These are phyloP conservation scores for Trametes cingulata DNA, from an alignment of 768 basidiomycete species.

Conservation along the genomic window DNA sequence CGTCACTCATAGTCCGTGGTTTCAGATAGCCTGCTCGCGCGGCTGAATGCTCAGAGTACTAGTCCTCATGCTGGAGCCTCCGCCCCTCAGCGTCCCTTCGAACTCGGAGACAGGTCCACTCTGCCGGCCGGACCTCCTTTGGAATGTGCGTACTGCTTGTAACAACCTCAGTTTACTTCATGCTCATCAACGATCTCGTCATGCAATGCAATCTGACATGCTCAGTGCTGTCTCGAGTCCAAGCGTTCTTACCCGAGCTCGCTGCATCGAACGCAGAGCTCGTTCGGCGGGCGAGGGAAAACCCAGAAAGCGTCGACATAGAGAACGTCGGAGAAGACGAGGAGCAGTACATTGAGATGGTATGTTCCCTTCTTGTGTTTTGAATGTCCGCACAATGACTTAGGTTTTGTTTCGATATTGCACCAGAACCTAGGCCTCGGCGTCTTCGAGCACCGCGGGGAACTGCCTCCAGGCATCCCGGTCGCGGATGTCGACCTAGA, in stretches of 20 bases:
- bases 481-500: conserved; percentile 16
- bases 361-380: background rate
- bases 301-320: conserved; percentile 67
- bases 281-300: conserved; percentile 42
- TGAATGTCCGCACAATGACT: background rate
- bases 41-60: background rate
- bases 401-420: background rate
- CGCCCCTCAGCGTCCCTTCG: conserved; percentile 25
- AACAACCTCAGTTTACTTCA: background rate
- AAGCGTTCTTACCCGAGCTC: conserved; percentile 66
- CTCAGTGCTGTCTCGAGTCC: conserved; percentile 65
- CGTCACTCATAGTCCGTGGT: background rate
- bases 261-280: conserved; percentile 64
- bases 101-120: conserved; percentile 34
- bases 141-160: conserved; percentile 44
- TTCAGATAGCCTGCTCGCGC: conserved; percentile 6
- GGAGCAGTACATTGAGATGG: conserved; percentile 57
- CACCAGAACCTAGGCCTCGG: conserved; percentile 64
- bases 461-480: conserved; percentile 7
- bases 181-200: no score
- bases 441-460: conserved; percentile 42
- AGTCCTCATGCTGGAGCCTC: background rate
- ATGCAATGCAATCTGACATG: background rate
- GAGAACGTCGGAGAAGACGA: conserved; percentile 56
- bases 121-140: conserved; percentile 44